phyloP scores from a whole-genome alignment of 768 basidiomycete genomes.

The Dictyophora rubrovolvata region DNA sequence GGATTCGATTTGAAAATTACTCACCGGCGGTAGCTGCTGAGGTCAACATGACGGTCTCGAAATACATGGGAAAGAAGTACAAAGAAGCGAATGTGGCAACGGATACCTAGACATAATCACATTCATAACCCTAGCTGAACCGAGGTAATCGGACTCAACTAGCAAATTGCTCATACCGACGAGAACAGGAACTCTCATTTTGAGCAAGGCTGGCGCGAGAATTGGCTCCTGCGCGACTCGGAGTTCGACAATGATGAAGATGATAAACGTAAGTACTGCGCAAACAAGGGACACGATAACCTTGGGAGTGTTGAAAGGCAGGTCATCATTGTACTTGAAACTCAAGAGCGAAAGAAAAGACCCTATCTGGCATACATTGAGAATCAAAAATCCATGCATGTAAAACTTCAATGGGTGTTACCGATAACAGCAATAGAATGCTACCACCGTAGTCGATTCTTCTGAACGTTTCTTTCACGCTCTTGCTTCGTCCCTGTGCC shows the following conservation, averaged over 20 bases:
- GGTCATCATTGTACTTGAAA: slow-evolving; percentile 56
- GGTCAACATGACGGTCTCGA: slow-evolving; percentile 66
- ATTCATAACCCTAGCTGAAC: background rate
- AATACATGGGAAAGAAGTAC: slow-evolving; percentile 79
- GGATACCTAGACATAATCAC: slow-evolving; percentile 32
- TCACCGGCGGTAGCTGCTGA: slow-evolving; percentile 56
- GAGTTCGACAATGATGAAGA: slow-evolving; percentile 56
- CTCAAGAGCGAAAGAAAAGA: slow-evolving; percentile 61
- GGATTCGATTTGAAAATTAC: slow-evolving; percentile 11
- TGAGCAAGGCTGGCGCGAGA: slow-evolving; percentile 55
- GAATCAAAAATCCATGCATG: slow-evolving; percentile 11
- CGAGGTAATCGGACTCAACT: background rate
- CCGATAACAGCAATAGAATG: slow-evolving; percentile 46
- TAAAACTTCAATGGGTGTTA: slow-evolving; percentile 22
- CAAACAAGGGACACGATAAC: slow-evolving; percentile 43
- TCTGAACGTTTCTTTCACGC: slow-evolving; percentile 53
- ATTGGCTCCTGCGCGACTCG: slow-evolving; percentile 61
- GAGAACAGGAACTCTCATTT: slow-evolving; percentile 58
- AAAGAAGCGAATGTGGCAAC: slow-evolving; percentile 66
- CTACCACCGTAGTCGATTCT: slow-evolving; percentile 77
- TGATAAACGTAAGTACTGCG: slow-evolving; percentile 32
- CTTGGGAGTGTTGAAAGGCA: slow-evolving; percentile 41
- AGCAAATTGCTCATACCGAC: slow-evolving; percentile 65
- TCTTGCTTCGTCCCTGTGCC: slow-evolving; percentile 54
- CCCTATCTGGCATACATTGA: slow-evolving; percentile 20